These are phyloP conservation scores for Rosa lucieae DNA, from an alignment of 306 rosid species.

Conservation along the genomic window DNA sequence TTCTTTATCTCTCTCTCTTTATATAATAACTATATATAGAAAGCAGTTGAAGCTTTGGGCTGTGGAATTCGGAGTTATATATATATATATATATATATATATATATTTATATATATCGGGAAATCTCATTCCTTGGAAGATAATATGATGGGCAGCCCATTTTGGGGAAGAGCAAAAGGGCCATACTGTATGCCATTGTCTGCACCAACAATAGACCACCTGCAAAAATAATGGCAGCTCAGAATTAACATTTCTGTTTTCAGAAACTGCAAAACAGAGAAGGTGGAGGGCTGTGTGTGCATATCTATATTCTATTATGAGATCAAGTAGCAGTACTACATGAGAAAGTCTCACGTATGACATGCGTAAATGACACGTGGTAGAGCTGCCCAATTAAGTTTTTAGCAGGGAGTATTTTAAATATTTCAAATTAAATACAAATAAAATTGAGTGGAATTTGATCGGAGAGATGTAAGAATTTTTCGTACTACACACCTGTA, in stretches of 20 bases:
- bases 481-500: constrained; percentile 61
- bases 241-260: constrained; percentile 17
- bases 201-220: constrained; percentile 70
- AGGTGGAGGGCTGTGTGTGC: neutral
- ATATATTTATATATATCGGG: neutral
- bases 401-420: too few species aligned
- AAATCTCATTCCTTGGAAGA: constrained; percentile 19
- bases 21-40: constrained; percentile 18
- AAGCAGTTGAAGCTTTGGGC: neutral
- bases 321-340: constrained; percentile 21
- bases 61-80: neutral
- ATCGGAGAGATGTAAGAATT: too few species aligned
- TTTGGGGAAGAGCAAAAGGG: constrained; percentile 94
- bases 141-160: constrained; percentile 81
- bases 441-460: too few species aligned
- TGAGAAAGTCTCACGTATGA: too few species aligned
- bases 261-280: constrained; percentile 13
- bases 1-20: constrained; percentile 19
- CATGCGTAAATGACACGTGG: too few species aligned
- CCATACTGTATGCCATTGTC: constrained; percentile 93
- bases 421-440: too few species aligned
- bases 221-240: constrained; percentile 25
- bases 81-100: neutral
- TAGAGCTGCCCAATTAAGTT: too few species aligned
- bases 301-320: neutral